Evolutionary conservation across 352 stramenopile genomes (phyloP).

Genomic region (Phytophthora rubi): DNA sequence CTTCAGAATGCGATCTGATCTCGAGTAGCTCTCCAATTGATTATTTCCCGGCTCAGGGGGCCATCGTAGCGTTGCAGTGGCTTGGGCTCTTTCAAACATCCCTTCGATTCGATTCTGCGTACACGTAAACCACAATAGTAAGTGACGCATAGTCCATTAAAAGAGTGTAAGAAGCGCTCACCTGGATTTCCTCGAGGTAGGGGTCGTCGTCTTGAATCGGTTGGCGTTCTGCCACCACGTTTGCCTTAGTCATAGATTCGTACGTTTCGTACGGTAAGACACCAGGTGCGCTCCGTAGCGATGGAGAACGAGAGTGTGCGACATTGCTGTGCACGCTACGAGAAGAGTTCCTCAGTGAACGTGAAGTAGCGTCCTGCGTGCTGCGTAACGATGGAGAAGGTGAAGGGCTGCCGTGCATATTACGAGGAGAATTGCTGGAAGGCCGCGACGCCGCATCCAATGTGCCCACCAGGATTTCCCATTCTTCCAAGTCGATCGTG

Average conservation of each 20-base stretch:
- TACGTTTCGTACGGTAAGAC: not conserved
- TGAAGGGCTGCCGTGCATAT: not conserved
- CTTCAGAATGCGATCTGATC: constrained; percentile 44
- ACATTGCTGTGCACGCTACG: not conserved
- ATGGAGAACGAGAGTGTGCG: not conserved
- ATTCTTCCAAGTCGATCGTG: constrained; percentile 70
- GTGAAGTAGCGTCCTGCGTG: not conserved
- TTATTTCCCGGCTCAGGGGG: constrained; percentile 27
- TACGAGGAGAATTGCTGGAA: constrained; percentile 18
- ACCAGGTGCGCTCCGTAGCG: not conserved
- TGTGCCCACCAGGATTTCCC: constrained; percentile 69
- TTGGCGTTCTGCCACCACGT: constrained; percentile 23
- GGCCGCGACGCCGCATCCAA: constrained; percentile 67
- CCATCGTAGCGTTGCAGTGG: constrained; percentile 34
- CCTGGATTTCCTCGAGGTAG: constrained; percentile 55
- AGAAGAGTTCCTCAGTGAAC: not conserved
- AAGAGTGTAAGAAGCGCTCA: constrained; percentile 6
- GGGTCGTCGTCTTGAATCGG: constrained; percentile 36
- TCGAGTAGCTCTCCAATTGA: constrained; percentile 32
- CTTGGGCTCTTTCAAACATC: constrained; percentile 51
- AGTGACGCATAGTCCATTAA: not conserved
- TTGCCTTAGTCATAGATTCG: constrained; percentile 6
- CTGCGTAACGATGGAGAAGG: constrained; percentile 11
- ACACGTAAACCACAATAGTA: not conserved
- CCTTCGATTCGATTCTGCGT: constrained; percentile 45